Conservation (phyloP, 495 filamentous ascomycete genomes). For the Aspergillus funiculosus region DNA sequence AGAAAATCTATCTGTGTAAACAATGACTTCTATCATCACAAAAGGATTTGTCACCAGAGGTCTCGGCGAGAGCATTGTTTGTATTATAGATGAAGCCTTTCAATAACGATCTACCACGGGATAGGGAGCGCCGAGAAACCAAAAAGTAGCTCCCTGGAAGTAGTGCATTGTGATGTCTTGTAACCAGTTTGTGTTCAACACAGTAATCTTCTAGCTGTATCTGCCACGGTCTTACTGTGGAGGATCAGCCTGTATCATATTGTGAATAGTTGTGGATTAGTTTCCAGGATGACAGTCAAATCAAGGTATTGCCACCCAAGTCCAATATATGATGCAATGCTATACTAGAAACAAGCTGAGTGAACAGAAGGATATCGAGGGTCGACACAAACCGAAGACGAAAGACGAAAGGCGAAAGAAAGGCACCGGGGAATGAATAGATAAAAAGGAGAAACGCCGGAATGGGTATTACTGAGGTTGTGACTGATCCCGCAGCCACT, state of each 20-base stretch:
- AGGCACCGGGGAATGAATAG: too few relatives aligned
- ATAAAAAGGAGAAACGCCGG: slow-evolving; percentile 2
- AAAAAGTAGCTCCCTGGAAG: too few relatives aligned
- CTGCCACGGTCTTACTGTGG: background rate
- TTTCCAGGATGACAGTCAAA: background rate
- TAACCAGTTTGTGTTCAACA: background rate
- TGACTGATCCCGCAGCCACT: slow-evolving; percentile 53
- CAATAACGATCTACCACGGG: too few relatives aligned
- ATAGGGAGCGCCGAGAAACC: too few relatives aligned
- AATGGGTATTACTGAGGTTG: slow-evolving; percentile 10
- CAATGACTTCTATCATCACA: too few relatives aligned
- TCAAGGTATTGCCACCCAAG: background rate
- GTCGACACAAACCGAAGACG: background rate
- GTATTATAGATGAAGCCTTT: too few relatives aligned
- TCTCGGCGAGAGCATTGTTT: too few relatives aligned
- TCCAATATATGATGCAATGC: slow-evolving; percentile 2
- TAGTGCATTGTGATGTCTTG: too few relatives aligned
- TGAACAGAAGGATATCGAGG: background rate
- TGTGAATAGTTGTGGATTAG: background rate
- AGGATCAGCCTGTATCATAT: too few relatives aligned
- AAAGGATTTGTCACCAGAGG: too few relatives aligned
- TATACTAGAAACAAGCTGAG: background rate
- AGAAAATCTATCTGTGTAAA: too few relatives aligned
- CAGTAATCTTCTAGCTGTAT: background rate
- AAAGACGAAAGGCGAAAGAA: background rate